Evolutionary conservation across 345 rosid genomes (phyloP), one percentile per base, ranked within the genome.

Genomic region (Bretschneidera sinensis): DNA sequence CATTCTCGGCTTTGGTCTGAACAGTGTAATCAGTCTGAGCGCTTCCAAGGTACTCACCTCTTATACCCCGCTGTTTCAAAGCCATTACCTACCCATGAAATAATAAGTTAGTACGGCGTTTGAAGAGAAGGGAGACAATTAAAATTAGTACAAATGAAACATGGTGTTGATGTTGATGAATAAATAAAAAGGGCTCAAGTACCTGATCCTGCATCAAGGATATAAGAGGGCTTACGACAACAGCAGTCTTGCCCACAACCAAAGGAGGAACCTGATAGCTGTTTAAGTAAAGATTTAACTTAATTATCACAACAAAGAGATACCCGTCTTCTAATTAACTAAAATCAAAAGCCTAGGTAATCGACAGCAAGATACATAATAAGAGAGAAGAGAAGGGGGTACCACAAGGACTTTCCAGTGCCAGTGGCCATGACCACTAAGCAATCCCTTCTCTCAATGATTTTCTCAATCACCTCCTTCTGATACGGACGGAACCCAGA

Each of bases 361-460:
- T 55, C 34, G 13, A 35, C 3, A 51, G 20, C 19, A 19, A 7
- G 48, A 15, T 17, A 53, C 19, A 45, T 57, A 43, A 33, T n/a
- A 5, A 59, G 7, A 0, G 9, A 21, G n/a, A 25, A 21, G 16
- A 33, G 35, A 35, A 0, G 20, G 59, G 23, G 4, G 0, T 71
- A 79, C 84, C 84, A 79, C 16, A 79, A 52, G 60, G 84, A 79
- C 59, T 79, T 79, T 19, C 84, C 84, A 23, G 81, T 76, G 28
- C 84, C 79, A 39, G 84, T 79, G 60, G 84, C 84, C 81, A 79
- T 79, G 43, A 79, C 81, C 15, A 71, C 81, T 58, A 79, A 54
- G 48, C 74, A 76, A 54, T 79, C 81, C 48, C 66, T 76, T 56
- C 56, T 61, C 11, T 68, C 65, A 7, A 74, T 48, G 31, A 74